These are phyloP conservation scores for Hyaloperonospora brassicae DNA, from an alignment of 352 stramenopile species.

Conservation along the genomic window DNA sequence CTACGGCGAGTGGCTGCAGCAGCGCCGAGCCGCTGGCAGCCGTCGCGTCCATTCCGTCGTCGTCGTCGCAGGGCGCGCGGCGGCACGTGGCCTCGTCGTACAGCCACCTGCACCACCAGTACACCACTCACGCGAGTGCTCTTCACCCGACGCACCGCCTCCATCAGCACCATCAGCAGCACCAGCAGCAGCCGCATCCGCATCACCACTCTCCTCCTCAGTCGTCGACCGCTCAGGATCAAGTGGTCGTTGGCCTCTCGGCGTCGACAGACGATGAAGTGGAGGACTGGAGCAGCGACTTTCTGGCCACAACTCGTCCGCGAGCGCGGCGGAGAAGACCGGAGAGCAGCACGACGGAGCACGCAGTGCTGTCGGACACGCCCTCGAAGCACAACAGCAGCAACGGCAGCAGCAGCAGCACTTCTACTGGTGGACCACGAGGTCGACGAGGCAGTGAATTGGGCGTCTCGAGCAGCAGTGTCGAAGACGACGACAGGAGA, in stretches of 20 bases:
- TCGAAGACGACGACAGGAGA: slow-evolving; percentile 16
- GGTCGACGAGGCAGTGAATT: slow-evolving; percentile 18
- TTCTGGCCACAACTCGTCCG: slow-evolving; percentile 14
- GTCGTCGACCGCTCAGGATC: slow-evolving; percentile 20
- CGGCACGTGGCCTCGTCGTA: too few species aligned
- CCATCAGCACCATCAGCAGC: too few species aligned
- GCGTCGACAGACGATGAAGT: slow-evolving; percentile 58
- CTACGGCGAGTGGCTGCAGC: too few species aligned
- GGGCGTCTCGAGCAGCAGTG: slow-evolving; percentile 8
- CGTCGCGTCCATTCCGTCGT: too few species aligned
- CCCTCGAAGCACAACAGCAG: background rate
- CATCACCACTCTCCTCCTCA: background rate
- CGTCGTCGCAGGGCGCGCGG: too few species aligned
- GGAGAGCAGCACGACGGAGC: slow-evolving; percentile 27
- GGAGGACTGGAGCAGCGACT: slow-evolving; percentile 74
- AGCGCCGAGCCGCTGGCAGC: too few species aligned
- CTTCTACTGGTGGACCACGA: slow-evolving; percentile 13
- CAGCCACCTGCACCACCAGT: too few species aligned
- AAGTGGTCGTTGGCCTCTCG: slow-evolving; percentile 67
- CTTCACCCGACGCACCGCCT: too few species aligned
- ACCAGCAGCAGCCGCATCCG: background rate
- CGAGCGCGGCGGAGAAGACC: slow-evolving; percentile 29
- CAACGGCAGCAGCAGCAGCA: slow-evolving; percentile 29
- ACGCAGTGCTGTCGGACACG: background rate
- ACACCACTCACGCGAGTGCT: too few species aligned